A percentile compares a stretch with the other conserved stretches of the same genome.
These are phyloP conservation scores for Amanita pallidorosea DNA, from an alignment of 768 basidiomycete species.

Conservation along the genomic window DNA sequence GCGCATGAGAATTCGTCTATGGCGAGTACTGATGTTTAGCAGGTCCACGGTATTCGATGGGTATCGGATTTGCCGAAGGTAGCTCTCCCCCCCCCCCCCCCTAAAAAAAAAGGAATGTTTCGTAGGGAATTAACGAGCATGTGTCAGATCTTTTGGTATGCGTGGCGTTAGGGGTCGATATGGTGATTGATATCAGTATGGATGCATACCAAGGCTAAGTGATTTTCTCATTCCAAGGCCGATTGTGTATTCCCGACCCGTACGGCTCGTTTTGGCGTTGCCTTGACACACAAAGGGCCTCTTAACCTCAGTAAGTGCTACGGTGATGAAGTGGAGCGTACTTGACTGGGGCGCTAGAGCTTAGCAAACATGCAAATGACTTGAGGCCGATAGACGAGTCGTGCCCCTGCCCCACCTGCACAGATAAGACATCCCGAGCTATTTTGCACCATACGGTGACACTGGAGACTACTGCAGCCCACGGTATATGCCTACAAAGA, in stretches of 20 bases:
- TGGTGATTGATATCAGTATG: conserved; percentile 37
- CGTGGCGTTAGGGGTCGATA: conserved; percentile 85
- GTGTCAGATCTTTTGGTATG: conserved; percentile 74
- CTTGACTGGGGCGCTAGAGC: conserved; percentile 24
- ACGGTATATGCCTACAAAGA: conserved; percentile 38
- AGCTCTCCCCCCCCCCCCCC: neutral
- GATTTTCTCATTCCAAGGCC: conserved; percentile 35
- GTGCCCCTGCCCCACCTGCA: conserved; percentile 86
- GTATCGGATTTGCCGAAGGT: conserved; percentile 90
- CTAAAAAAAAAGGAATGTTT: conserved; percentile 1
- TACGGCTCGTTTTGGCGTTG: conserved; percentile 86
- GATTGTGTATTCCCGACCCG: conserved; percentile 93
- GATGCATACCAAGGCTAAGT: neutral
- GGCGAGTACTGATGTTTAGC: neutral
- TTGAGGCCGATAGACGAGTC: conserved; percentile 60
- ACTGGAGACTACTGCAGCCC: conserved; percentile 78
- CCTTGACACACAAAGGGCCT: conserved; percentile 72
- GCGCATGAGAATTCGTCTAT: conserved; percentile 13
- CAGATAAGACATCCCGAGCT: conserved; percentile 54
- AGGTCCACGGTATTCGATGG: conserved; percentile 92
- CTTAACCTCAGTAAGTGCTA: conserved; percentile 61
- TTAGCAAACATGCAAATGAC: conserved; percentile 62
- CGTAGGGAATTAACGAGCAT: neutral
- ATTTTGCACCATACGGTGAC: conserved; percentile 67
- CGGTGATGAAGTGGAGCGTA: neutral